Evolutionary conservation across 2,329 filamentous ascomycete genomes (phyloP).

Genomic region (Pestalotiopsis sp.): DNA sequence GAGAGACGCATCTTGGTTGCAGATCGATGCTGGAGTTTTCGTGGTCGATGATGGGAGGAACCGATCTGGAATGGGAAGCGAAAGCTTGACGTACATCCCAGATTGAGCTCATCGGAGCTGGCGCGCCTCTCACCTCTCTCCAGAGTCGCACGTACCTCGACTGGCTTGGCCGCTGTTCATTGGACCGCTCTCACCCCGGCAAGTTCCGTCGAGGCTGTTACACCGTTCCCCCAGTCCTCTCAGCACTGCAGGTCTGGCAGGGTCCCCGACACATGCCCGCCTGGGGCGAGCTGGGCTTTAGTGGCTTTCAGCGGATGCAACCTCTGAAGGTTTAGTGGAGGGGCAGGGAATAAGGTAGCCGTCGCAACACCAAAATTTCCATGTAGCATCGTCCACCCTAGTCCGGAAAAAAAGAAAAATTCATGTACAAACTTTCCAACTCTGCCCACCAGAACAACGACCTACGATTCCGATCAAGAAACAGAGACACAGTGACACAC

Average conservation of each 20-base stretch:
- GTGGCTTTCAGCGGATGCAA: slow-evolving; percentile 1
- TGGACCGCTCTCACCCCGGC: not conserved
- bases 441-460: not conserved
- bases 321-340: not conserved
- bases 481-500: slow-evolving; percentile 8
- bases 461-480: not conserved
- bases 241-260: not conserved
- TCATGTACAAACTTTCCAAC: not conserved
- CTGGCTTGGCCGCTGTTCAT: not conserved
- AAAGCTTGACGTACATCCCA: slow-evolving; percentile 10
- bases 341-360: not conserved
- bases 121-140: not conserved
- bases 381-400: not conserved
- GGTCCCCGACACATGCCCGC: not conserved
- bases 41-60: not conserved
- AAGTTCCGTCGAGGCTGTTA: slow-evolving; percentile 9
- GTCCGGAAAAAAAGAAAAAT: slow-evolving; percentile 5
- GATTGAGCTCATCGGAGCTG: slow-evolving; percentile 9
- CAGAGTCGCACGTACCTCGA: not conserved
- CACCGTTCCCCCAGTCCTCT: not conserved
- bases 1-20: slow-evolving; percentile 54
- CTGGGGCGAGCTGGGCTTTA: not conserved
- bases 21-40: not conserved
- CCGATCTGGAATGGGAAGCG: not conserved
- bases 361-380: not conserved